Base-by-base conservation (phyloP, 2,329 filamentous ascomycete species). In the Cephalotrichum gorgonifer region DNA sequence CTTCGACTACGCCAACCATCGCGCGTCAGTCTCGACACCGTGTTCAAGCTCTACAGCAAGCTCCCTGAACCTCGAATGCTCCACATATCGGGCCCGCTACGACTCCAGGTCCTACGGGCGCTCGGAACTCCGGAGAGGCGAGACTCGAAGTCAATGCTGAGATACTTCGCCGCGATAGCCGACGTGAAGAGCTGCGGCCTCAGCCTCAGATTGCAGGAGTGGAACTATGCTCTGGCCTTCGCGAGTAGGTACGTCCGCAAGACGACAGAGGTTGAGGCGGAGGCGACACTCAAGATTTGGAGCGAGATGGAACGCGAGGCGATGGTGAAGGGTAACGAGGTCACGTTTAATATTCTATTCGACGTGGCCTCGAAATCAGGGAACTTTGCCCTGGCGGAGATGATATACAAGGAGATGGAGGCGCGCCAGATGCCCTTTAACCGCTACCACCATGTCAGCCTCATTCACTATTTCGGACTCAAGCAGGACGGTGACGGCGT, bases 311-410 rank as follows among this genome's bases (percentile, higher is more conserved):
- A 98, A 64, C 74, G 78, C 43, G 69, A 79, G 4, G 81, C 82
- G 2, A 75, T 78, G 1, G 64, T 88, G 14, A 68, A 69, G 55
- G 83, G 78, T 31, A 86, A 85, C 56, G 74, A 80, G 44, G 83
- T 89, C n/a, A 95, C 91, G 0, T 94, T 98, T 65, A 95, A 93
- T 60, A 85, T 96, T 43, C 75, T 98, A 12, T 96, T 95, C 57
- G 86, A 96, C 60, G 78, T 88, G 11, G 88, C 93, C 1, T 79
- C 88, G 56, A 94, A 93, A 63, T 81, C 88, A 0, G 86, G 86
- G 35, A 93, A 94, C 59, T 95, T 86, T 55, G 72, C 73, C 1
- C 77, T 97, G 22, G 90, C 89, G 3, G 86, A 96, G 57, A 86
- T 88, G 69, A 78, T 97, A 11, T 81, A 90, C 57, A 74, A 79